Conservation (phyloP, 805 yeast genomes). For the Saturnispora gosingensis region DNA sequence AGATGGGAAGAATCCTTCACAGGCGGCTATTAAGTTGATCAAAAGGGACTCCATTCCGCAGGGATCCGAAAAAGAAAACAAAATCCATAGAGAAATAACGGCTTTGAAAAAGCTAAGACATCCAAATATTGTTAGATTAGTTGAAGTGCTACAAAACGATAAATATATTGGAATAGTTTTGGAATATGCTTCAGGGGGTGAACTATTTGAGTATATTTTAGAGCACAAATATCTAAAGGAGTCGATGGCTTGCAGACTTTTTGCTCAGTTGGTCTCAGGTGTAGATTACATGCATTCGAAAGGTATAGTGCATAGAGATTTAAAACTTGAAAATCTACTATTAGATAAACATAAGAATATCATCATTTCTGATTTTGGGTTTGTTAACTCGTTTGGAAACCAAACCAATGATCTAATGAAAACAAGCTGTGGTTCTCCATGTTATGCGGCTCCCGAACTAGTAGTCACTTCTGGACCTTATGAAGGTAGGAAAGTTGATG, state of each 20-base stretch:
- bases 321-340: slow-evolving; percentile 63
- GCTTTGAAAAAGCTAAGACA: slow-evolving; percentile 79
- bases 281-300: slow-evolving; percentile 82
- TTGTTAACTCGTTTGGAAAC: slow-evolving; percentile 71
- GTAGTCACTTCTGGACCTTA: slow-evolving; percentile 83
- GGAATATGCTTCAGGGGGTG: slow-evolving; percentile 97
- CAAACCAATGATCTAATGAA: slow-evolving; percentile 70
- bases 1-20: slow-evolving; percentile 66
- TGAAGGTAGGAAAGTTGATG: slow-evolving; percentile 87
- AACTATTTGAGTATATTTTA: slow-evolving; percentile 84
- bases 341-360: slow-evolving; percentile 82
- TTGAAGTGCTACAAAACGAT: slow-evolving; percentile 88
- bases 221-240: slow-evolving; percentile 84
- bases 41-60: slow-evolving; percentile 82
- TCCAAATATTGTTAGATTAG: slow-evolving; percentile 87
- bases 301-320: slow-evolving; percentile 71
- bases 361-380: slow-evolving; percentile 86
- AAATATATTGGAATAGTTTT: slow-evolving; percentile 93
- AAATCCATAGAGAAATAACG: slow-evolving; percentile 87
- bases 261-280: slow-evolving; percentile 90
- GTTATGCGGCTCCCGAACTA: slow-evolving; percentile 97
- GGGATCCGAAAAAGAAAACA: slow-evolving; percentile 77
- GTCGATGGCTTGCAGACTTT: slow-evolving; percentile 71
- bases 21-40: slow-evolving; percentile 89
- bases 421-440: slow-evolving; percentile 95